Evolutionary conservation across 306 rosid genomes (phyloP).

Genomic region (Citrullus mucosospermus): DNA sequence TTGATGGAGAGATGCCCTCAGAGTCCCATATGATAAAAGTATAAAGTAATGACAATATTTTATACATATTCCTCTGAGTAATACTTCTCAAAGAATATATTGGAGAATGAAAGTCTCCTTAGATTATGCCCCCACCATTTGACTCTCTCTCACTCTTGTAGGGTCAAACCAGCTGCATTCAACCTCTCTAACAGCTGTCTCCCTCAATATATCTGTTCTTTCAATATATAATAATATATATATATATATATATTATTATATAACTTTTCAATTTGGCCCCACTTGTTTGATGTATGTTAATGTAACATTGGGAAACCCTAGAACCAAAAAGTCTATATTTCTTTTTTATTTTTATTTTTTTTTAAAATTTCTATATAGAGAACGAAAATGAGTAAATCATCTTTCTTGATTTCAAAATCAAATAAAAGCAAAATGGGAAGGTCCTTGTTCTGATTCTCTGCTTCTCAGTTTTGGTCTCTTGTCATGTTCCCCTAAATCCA

Average conservation of each 20-base stretch:
- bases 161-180: slow-evolving; percentile 21
- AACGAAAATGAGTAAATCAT: slow-evolving; percentile 6
- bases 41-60: not conserved
- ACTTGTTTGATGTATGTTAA: slow-evolving; percentile 20
- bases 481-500: slow-evolving; percentile 14
- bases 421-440: slow-evolving; percentile 18
- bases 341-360: not conserved
- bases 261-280: slow-evolving; percentile 42
- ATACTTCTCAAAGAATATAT: slow-evolving; percentile 28
- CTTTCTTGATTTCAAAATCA: slow-evolving; percentile 43
- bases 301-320: slow-evolving; percentile 20
- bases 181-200: slow-evolving; percentile 41
- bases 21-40: not conserved
- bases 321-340: slow-evolving; percentile 2
- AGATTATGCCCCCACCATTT: slow-evolving; percentile 52
- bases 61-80: not conserved
- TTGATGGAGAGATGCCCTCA: not conserved
- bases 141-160: slow-evolving; percentile 21
- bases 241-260: not conserved
- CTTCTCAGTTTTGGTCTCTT: slow-evolving; percentile 3
- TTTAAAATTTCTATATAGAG: not conserved
- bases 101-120: slow-evolving; percentile 64
- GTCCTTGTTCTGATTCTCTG: slow-evolving; percentile 24
- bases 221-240: not conserved
- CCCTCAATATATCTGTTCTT: slow-evolving; percentile 11